phyloP scores from a whole-genome alignment of 768 basidiomycete genomes.

The Cystobasidium tubakii region DNA sequence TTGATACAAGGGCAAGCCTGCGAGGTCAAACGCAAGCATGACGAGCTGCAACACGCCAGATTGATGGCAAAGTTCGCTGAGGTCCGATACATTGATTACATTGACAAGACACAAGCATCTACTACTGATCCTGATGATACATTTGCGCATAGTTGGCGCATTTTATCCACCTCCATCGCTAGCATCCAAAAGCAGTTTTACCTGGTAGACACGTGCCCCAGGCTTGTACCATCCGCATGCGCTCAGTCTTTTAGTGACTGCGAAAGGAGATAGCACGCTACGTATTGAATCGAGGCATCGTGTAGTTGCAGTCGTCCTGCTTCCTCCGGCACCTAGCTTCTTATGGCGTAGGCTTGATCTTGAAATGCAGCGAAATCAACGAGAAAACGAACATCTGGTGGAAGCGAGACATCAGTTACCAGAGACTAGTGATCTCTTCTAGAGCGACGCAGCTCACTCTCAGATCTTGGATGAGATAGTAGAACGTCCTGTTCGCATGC shows the following conservation, averaged over 20 bases:
- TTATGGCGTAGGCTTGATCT: conserved; percentile 73
- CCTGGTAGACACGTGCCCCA: not conserved
- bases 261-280: no score
- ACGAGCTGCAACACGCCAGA: no score
- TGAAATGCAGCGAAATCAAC: conserved; percentile 96
- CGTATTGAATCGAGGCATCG: not conserved
- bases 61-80: no score
- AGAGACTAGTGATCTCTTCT: no score
- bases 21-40: no score
- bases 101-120: not conserved
- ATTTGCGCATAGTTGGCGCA: not conserved
- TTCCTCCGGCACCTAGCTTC: no score
- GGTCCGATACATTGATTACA: conserved; percentile 4
- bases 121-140: not conserved
- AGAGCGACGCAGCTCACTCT: no score
- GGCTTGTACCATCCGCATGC: not conserved
- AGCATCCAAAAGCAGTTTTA: no score
- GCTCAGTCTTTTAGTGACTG: no score
- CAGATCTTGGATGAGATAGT: conserved; percentile 95
- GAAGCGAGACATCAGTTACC: not conserved
- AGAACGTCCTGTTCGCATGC: conserved; percentile 64
- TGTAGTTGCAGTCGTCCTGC: not conserved
- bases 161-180: not conserved
- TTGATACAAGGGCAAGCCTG: no score
- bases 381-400: conserved; percentile 92